Evolutionary conservation across 768 basidiomycete genomes (phyloP).

Genomic region (Suillus tomentosus): DNA sequence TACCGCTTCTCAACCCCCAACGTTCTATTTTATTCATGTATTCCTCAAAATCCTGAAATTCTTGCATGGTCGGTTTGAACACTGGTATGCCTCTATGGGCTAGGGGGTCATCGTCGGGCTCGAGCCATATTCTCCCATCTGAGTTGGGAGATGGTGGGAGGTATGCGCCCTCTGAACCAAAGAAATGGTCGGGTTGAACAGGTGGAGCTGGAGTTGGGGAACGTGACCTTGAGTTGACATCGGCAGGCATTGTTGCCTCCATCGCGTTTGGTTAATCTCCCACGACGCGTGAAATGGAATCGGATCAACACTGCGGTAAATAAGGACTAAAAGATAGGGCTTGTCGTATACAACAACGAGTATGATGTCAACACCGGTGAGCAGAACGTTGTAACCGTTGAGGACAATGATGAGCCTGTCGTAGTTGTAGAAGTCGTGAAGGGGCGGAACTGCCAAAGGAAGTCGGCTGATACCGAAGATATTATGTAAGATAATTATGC

Average conservation of each 20-base stretch:
- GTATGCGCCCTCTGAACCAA: conserved; percentile 50
- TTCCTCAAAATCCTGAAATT: conserved; percentile 89
- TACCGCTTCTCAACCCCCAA: conserved; percentile 91
- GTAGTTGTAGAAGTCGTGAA: conserved; percentile 8
- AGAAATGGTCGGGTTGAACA: conserved; percentile 84
- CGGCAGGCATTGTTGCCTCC: conserved; percentile 18
- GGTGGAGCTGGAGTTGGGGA: conserved; percentile 57
- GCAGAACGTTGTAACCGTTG: not conserved
- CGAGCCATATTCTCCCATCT: conserved; percentile 64
- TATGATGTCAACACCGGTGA: not conserved
- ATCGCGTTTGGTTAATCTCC: conserved; percentile 20
- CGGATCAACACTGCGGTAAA: not conserved
- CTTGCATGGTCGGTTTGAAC: conserved; percentile 91
- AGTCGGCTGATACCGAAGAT: conserved; percentile 2
- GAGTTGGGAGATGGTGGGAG: conserved; percentile 64
- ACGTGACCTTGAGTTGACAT: conserved; percentile 33
- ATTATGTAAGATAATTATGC: conserved; percentile 3
- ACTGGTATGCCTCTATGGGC: conserved; percentile 93
- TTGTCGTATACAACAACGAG: not conserved
- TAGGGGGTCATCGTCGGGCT: conserved; percentile 78
- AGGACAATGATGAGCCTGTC: not conserved
- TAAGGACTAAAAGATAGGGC: not conserved
- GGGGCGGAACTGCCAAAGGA: conserved; percentile 6
- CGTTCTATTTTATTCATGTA: conserved; percentile 86
- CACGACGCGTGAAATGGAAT: conserved; percentile 13